Percentiles rank a stretch among this genome's conserved stretches.
Evolutionary conservation across 768 basidiomycete species (phyloP).

Genomic region (Tephrocybe rancida): DNA sequence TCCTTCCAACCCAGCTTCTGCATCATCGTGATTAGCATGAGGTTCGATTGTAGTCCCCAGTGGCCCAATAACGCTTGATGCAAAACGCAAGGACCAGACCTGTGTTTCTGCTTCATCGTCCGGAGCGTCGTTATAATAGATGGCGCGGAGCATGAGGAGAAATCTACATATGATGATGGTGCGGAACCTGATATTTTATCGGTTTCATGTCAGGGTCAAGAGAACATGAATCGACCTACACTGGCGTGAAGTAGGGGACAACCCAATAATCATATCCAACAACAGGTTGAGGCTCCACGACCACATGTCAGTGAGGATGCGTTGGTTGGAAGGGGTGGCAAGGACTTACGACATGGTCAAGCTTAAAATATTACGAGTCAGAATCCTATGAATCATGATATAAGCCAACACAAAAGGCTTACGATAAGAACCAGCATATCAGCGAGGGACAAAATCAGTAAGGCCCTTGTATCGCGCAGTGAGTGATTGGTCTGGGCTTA

Average conservation of each 20-base stretch:
- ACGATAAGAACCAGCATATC: constrained; percentile 27
- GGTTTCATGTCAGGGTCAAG: not conserved
- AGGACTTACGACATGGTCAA: constrained; percentile 8
- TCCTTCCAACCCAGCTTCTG: not conserved
- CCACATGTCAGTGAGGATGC: too few relatives aligned
- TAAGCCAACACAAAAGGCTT: constrained; percentile 9
- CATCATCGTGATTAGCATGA: not conserved
- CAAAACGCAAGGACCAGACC: constrained; percentile 21
- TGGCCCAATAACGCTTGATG: constrained; percentile 26
- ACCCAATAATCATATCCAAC: constrained; percentile 36
- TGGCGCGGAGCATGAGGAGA: constrained; percentile 27
- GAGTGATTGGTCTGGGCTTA: not conserved
- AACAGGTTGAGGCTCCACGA: constrained; percentile 24
- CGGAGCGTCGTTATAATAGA: constrained; percentile 23
- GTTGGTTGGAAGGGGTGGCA: too few relatives aligned
- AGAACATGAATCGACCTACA: constrained; percentile 19
- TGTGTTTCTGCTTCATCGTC: constrained; percentile 9
- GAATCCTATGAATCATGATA: not conserved
- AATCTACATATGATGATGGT: constrained; percentile 37
- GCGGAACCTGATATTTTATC: constrained; percentile 22
- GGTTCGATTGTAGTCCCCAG: constrained; percentile 23
- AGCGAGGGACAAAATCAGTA: constrained; percentile 26
- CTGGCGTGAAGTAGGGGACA: constrained; percentile 34
- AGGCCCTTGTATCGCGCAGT: constrained; percentile 15
- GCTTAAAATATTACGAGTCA: not conserved